Base-by-base conservation (phyloP, 495 filamentous ascomycete genomes). In the Aspergillus kassunensis region DNA sequence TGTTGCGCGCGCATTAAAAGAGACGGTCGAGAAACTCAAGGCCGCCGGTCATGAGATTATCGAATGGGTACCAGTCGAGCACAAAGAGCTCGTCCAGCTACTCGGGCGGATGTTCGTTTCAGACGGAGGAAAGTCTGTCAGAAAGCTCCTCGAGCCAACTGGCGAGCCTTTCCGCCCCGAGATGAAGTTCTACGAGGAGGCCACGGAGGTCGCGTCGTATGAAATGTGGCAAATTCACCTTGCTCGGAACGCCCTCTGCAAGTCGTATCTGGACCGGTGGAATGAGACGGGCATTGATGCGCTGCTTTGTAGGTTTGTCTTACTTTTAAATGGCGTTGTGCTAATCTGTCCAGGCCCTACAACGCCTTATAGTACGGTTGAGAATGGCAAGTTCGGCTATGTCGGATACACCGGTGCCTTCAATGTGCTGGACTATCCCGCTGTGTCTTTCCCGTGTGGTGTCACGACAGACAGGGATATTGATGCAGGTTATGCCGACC, bases 141-240 rank as follows among this genome's bases (percentile, higher is more conserved):
- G 30, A 3, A 62, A 67, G 43, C 63, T 77, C 15, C 59, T 80
- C 1, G 70, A 72, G 16, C 42, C 56, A 9, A 73, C 68, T 1
- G 53, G 58, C 6, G 79, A 81, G 55, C 77, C 78, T 0, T 56
- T 80, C 9, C 72, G 65, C 2, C 65, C 73, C 12, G 81, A 79
- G 77, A 69, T 81, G 11, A 33, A 44, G 6, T 53, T 54, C 0
- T 61, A 74, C 1, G 46, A 80, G 20, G 53, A 62, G 3, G 60
- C 66, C 2, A 65, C 65, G 25, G 34, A 62, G 1, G 45, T 63
- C 2, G 53, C 50, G 0, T 46, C 79, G 0, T 57, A 71, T 8
- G 57, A 65, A 35, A 58, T 76, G 13, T 60, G 66, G 8, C 62
- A 67, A 18, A 54, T 78, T 0, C 76, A 77, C 6, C 67, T 66